These are phyloP conservation scores for Colletotrichum sp. DNA, from an alignment of 2,329 filamentous ascomycete genomes.

Conservation along the genomic window DNA sequence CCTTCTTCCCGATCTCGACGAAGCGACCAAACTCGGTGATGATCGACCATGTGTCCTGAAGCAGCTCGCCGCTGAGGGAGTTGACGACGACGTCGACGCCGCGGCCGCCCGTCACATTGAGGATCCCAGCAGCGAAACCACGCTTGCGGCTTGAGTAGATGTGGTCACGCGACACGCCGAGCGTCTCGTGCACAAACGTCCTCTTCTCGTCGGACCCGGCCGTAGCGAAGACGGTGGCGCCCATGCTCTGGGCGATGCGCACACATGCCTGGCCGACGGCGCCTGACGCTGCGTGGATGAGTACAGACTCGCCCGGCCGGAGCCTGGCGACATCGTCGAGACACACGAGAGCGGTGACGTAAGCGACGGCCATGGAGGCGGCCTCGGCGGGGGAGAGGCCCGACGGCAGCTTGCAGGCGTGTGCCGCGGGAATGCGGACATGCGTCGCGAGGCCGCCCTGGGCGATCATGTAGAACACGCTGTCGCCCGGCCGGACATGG, in stretches of 20 bases:
- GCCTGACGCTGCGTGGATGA: slow-evolving; percentile 28
- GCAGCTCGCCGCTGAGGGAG: neutral
- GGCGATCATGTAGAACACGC: neutral
- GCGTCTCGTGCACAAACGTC: slow-evolving; percentile 24
- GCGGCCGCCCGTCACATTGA: neutral
- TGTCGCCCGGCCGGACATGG: neutral
- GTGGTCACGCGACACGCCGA: neutral
- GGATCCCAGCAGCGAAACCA: neutral
- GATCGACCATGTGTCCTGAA: neutral
- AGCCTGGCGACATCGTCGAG: slow-evolving; percentile 25
- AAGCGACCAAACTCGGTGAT: neutral
- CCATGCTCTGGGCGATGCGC: slow-evolving; percentile 15
- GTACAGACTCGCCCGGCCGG: slow-evolving; percentile 21
- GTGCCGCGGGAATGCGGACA: neutral
- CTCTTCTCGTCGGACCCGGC: slow-evolving; percentile 38
- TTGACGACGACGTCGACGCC: neutral
- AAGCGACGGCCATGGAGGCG: slow-evolving; percentile 25
- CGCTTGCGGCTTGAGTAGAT: neutral
- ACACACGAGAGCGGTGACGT: slow-evolving; percentile 27
- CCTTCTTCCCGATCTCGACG: neutral
- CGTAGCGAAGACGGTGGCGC: slow-evolving; percentile 34
- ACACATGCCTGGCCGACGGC: slow-evolving; percentile 23
- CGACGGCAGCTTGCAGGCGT: too few relatives aligned
- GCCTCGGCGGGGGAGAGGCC: slow-evolving; percentile 30
- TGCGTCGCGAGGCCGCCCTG: neutral